phyloP scores from a whole-genome alignment of 768 basidiomycete species.

The Kwoniella dejecticola region DNA sequence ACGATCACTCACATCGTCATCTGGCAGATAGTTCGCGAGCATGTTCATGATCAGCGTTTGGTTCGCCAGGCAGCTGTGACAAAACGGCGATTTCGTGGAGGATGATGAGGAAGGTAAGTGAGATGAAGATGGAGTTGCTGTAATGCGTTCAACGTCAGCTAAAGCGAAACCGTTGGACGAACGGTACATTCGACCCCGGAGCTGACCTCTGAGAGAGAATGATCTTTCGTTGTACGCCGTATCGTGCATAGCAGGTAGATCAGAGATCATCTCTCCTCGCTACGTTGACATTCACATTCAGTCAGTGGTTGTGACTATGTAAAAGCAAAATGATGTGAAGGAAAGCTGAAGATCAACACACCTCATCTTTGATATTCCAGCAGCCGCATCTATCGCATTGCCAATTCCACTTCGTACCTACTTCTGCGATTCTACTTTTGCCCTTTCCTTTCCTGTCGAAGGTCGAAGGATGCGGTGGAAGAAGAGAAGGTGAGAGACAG shows the following conservation, averaged over 20 bases:
- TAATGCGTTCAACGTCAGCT: not conserved
- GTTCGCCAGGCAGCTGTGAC: slow-evolving; percentile 87
- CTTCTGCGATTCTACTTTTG: slow-evolving; percentile 29
- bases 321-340: too few species aligned
- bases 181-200: not conserved
- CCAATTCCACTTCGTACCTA: slow-evolving; percentile 50
- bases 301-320: not conserved
- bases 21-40: slow-evolving; percentile 83
- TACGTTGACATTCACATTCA: slow-evolving; percentile 28
- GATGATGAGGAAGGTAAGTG: slow-evolving; percentile 35
- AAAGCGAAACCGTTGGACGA: not conserved
- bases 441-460: slow-evolving; percentile 26
- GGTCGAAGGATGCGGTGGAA: slow-evolving; percentile 23
- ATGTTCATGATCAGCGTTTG: slow-evolving; percentile 84
- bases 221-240: slow-evolving; percentile 62
- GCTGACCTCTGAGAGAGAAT: slow-evolving; percentile 44
- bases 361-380: slow-evolving; percentile 46
- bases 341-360: slow-evolving; percentile 9
- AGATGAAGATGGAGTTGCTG: slow-evolving; percentile 42
- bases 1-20: slow-evolving; percentile 70
- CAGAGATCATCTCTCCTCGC: slow-evolving; percentile 74
- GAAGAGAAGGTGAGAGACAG: slow-evolving; percentile 43
- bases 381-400: slow-evolving; percentile 44
- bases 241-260: slow-evolving; percentile 86
- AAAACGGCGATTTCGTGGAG: slow-evolving; percentile 61